Percentiles rank a stretch among this genome's conserved stretches.
Evolutionary conservation across 2,329 filamentous ascomycete species (phyloP).

Genomic region (Trichoderma lentiforme): DNA sequence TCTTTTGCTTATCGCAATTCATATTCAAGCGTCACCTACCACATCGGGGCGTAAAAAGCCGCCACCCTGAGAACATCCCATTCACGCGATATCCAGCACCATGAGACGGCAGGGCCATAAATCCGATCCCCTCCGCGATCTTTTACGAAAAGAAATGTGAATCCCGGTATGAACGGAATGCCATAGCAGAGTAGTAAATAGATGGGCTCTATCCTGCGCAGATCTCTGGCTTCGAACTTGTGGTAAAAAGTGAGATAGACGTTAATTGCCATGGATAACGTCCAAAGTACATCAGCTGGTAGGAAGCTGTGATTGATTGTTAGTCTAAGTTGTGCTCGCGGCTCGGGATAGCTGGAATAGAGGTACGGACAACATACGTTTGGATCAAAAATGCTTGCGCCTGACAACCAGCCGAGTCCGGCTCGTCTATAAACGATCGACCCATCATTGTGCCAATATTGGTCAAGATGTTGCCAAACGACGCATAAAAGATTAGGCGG

Average conservation of each 20-base stretch:
- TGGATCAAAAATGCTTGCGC: constrained; percentile 71
- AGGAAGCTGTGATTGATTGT: constrained; percentile 58
- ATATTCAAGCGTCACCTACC: constrained; percentile 28
- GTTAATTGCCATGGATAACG: constrained; percentile 74
- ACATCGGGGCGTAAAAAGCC: constrained; percentile 67
- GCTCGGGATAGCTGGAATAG: neutral
- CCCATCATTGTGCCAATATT: constrained; percentile 69
- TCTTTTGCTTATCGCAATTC: neutral
- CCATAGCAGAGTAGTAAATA: constrained; percentile 68
- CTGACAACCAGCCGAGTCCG: constrained; percentile 51
- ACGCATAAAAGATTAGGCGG: constrained; percentile 74
- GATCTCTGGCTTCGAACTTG: constrained; percentile 59
- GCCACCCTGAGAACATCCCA: constrained; percentile 68
- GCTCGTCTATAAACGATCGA: constrained; percentile 47
- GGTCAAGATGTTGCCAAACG: constrained; percentile 70
- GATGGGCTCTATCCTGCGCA: constrained; percentile 63
- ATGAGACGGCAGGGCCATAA: constrained; percentile 70
- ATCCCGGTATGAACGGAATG: constrained; percentile 60
- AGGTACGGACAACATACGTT: constrained; percentile 50
- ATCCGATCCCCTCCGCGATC: constrained; percentile 48
- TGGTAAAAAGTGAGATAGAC: constrained; percentile 75
- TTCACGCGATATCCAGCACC: constrained; percentile 68
- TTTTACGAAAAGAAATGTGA: constrained; percentile 61
- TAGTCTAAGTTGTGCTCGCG: neutral
- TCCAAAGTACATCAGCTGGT: constrained; percentile 69